Percentiles rank a stretch among this genome's conserved stretches.
These are phyloP conservation scores for Beverwykella pulmonaria DNA, from an alignment of 495 filamentous ascomycete species.

Conservation along the genomic window DNA sequence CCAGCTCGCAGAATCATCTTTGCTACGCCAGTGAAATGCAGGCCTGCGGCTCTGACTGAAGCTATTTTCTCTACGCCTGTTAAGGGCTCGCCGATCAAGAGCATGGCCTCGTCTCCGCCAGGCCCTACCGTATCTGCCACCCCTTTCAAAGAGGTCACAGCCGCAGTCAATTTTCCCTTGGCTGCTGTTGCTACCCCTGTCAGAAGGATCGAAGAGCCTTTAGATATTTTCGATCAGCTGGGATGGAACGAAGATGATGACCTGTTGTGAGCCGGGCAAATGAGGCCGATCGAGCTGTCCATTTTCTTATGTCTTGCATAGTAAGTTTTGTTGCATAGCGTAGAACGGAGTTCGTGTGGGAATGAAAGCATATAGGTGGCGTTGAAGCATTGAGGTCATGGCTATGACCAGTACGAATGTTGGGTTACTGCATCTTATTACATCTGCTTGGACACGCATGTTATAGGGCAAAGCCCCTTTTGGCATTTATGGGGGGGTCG, in stretches of 20 bases:
- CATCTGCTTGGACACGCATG: too few species aligned
- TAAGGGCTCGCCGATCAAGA: background rate
- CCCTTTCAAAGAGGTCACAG: constrained; percentile 8
- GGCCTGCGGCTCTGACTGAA: background rate
- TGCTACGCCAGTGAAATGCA: constrained; percentile 26
- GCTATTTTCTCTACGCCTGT: background rate
- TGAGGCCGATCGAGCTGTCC: constrained; percentile 2
- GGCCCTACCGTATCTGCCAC: constrained; percentile 23
- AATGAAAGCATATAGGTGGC: constrained; percentile 15
- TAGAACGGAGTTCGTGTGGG: background rate
- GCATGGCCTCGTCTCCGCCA: constrained; percentile 1
- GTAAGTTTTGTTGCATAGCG: constrained; percentile 29
- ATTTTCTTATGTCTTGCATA: background rate
- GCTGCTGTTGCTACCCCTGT: constrained; percentile 15
- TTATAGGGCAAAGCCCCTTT: background rate
- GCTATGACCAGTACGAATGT: background rate
- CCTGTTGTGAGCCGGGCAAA: constrained; percentile 15
- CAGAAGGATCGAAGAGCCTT: constrained; percentile 44
- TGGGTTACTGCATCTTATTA: too few species aligned
- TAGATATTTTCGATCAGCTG: constrained; percentile 68
- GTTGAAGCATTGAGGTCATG: constrained; percentile 5
- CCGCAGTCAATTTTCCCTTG: constrained; percentile 2
- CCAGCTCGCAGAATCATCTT: constrained; percentile 13
- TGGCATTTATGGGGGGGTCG: background rate
- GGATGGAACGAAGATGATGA: constrained; percentile 79